These are phyloP conservation scores for Xylogone sp. DNA, from an alignment of 2,329 filamentous ascomycete genomes.

Conservation along the genomic window DNA sequence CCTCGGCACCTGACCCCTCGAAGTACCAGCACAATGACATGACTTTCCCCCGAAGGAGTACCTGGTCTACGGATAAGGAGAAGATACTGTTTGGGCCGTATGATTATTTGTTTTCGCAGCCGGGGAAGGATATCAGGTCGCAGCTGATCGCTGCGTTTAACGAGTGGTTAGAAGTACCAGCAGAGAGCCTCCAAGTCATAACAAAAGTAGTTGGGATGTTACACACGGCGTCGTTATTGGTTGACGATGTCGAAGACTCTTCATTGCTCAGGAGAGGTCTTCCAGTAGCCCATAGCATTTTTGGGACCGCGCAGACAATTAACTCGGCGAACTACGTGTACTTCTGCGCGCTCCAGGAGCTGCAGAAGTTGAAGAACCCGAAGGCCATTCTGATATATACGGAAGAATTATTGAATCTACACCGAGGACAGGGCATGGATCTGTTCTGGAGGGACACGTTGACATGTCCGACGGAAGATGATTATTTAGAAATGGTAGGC, in stretches of 20 bases:
- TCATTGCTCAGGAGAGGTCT: constrained; percentile 73
- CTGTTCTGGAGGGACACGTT: constrained; percentile 85
- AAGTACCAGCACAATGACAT: constrained; percentile 24
- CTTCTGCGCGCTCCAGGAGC: constrained; percentile 73
- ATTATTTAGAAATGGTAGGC: constrained; percentile 91
- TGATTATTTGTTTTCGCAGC: constrained; percentile 74
- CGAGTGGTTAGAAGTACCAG: constrained; percentile 71
- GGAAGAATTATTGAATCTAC: constrained; percentile 79
- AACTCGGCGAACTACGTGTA: constrained; percentile 90
- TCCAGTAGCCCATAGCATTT: constrained; percentile 80
- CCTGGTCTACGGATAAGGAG: constrained; percentile 72
- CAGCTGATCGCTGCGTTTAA: constrained; percentile 81
- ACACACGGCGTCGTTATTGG: constrained; percentile 76
- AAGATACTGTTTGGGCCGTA: constrained; percentile 73
- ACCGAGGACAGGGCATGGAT: constrained; percentile 87
- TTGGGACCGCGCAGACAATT: constrained; percentile 83
- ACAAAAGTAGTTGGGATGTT: constrained; percentile 80
- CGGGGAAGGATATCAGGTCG: constrained; percentile 80
- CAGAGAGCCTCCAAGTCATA: constrained; percentile 66
- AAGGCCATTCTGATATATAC: constrained; percentile 68
- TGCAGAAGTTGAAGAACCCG: constrained; percentile 67
- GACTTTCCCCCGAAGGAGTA: constrained; percentile 25
- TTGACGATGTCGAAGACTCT: constrained; percentile 86
- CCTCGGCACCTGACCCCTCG: constrained; percentile 15
- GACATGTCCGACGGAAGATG: constrained; percentile 79